Evolutionary conservation across 257 asterid species (phyloP).

Genomic region (Voacanga thouarsii): DNA sequence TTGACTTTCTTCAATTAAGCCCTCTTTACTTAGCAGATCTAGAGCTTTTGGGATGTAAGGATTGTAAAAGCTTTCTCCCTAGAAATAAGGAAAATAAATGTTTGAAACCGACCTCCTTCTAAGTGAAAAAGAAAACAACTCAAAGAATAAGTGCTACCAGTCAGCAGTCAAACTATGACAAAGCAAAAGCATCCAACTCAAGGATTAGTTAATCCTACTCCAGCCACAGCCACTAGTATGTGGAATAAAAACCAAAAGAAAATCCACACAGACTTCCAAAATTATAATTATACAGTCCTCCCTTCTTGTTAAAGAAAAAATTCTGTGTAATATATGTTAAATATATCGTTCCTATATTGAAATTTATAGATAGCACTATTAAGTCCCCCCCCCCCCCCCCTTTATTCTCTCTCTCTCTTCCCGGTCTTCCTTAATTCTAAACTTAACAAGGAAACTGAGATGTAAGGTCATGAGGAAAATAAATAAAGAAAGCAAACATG

Average conservation of each 20-base stretch:
- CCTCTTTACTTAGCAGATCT: constrained; percentile 52
- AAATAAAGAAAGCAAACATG: no score
- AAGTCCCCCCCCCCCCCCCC: no score
- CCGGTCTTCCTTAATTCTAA: neutral
- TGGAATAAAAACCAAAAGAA: neutral
- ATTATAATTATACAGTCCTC: neutral
- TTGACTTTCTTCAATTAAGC: constrained; percentile 79
- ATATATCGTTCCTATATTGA: neutral
- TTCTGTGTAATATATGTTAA: neutral
- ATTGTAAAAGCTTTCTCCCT: constrained; percentile 98
- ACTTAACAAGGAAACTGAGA: neutral
- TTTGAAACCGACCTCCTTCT: constrained; percentile 2
- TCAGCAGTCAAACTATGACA: neutral
- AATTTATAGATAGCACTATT: neutral
- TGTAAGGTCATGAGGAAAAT: neutral
- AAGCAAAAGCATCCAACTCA: neutral
- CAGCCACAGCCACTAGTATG: neutral
- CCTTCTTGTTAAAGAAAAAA: neutral
- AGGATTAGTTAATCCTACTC: neutral
- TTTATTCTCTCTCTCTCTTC: no score
- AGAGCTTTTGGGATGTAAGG: constrained; percentile 69
- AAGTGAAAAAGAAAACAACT: neutral
- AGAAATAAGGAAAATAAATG: constrained; percentile 6
- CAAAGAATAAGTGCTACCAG: neutral
- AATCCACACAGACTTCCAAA: neutral